These are phyloP conservation scores for Fragaria nilgerrensis DNA, from an alignment of 306 rosid species.

Conservation along the genomic window DNA sequence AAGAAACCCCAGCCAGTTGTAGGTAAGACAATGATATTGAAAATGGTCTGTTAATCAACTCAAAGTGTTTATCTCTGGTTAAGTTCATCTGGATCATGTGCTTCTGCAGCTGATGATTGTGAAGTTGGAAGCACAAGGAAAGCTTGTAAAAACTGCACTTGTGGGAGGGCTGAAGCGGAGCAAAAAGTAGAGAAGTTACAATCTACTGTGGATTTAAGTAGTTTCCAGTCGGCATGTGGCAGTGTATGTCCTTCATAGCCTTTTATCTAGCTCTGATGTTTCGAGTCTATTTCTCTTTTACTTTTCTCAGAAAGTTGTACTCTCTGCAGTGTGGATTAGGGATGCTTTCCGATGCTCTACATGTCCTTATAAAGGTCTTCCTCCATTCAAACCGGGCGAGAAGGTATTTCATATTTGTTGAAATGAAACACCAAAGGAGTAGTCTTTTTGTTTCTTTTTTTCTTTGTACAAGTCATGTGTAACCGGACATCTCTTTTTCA, in stretches of 20 bases:
- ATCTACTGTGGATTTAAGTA: slow-evolving; percentile 63
- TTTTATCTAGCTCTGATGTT: neutral
- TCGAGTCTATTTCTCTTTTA: neutral
- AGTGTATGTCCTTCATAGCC: slow-evolving; percentile 44
- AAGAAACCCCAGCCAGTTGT: slow-evolving; percentile 62
- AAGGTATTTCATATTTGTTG: slow-evolving; percentile 50
- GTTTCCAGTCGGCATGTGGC: slow-evolving; percentile 95
- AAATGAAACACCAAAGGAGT: neutral
- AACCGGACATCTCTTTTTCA: slow-evolving; percentile 23
- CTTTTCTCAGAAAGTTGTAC: slow-evolving; percentile 32
- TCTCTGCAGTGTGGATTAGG: slow-evolving; percentile 83
- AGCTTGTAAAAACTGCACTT: slow-evolving; percentile 90
- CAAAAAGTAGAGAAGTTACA: slow-evolving; percentile 72
- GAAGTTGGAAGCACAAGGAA: slow-evolving; percentile 81
- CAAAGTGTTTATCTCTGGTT: neutral
- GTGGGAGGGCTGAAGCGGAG: slow-evolving; percentile 95
- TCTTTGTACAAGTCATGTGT: neutral
- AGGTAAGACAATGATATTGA: slow-evolving; percentile 37
- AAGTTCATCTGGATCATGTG: neutral
- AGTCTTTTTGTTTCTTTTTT: neutral
- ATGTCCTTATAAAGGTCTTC: slow-evolving; percentile 97
- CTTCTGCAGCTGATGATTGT: slow-evolving; percentile 65
- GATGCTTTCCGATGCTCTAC: slow-evolving; percentile 95
- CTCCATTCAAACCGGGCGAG: slow-evolving; percentile 88
- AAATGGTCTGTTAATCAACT: neutral